Base-by-base conservation (phyloP, 2,329 filamentous ascomycete genomes). In the Colletotrichum lini region DNA sequence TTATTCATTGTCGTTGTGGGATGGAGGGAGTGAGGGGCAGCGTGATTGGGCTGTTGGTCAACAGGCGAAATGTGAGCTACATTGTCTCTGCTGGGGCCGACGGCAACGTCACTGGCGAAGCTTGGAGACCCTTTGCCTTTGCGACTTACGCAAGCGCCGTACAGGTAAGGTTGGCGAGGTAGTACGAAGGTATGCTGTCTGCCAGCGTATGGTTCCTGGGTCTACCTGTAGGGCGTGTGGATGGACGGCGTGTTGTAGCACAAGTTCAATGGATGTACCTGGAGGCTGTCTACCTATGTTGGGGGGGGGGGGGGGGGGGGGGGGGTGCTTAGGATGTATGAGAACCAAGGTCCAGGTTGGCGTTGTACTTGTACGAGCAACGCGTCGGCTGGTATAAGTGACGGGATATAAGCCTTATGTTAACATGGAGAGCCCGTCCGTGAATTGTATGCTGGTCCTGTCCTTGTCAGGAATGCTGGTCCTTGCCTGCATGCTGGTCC, bases 361-460 rank as follows among this genome's bases (percentile, higher is more conserved):
- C 35, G 44, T 53, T 53, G 66, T 45, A 38, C 26, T 53, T 53
- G 66, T 45, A 38, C 26, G 60, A 52, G 44, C 47, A 61, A 59
- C 45, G 44, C 54, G 47, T 40, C 47, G 44, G 49, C 38, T 56
- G 47, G 54, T 60, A 45, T 42, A 21, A 38, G 30, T 44, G 12
- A 40, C 47, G 38, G 52, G 49, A 70, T 10, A 23, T 23, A 68
- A 23, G 21, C 23, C 23, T 35, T 40, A 23, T 60, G 42, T 23
- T 70, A 44, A 56, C 67, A 53, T 58, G 53, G 45, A 53, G 53
- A 68, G 42, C 35, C 62, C 47, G 61, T 58, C 52, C 58, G 65
- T 54, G n/a, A 42, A 64, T 38, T 38, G 35, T 38, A 50, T 18
- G 50, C 59, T 57, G 65, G 50, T 56, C 58, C 58, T 30, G 53